These are phyloP conservation scores for Telfairia occidentalis DNA, from an alignment of 331 rosid species.

Conservation along the genomic window DNA sequence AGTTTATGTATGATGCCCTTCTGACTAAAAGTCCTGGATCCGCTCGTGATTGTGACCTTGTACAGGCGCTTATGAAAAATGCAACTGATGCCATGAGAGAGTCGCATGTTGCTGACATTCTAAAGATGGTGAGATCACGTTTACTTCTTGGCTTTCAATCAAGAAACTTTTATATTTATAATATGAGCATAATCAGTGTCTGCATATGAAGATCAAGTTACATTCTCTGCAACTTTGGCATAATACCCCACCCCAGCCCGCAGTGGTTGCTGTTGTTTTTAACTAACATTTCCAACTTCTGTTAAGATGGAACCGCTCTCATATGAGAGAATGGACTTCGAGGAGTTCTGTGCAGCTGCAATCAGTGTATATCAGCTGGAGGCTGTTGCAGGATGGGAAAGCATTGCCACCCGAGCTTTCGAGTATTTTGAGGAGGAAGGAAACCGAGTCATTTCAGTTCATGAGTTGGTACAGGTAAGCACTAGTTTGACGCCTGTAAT, in stretches of 20 bases:
- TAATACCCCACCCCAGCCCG: neutral
- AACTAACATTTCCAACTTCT: neutral
- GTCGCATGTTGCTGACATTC: slow-evolving; percentile 57
- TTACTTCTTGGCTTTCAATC: neutral
- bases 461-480: slow-evolving; percentile 83
- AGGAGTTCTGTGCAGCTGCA: slow-evolving; percentile 92
- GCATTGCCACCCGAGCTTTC: slow-evolving; percentile 56
- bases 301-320: slow-evolving; percentile 73
- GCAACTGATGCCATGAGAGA: slow-evolving; percentile 95
- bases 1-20: no score
- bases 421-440: slow-evolving; percentile 64
- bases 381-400: slow-evolving; percentile 78
- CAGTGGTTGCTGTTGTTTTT: neutral
- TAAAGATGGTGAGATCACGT: slow-evolving; percentile 52
- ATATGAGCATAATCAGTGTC: neutral
- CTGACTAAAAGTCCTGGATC: no score
- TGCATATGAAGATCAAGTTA: neutral
- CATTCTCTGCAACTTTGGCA: neutral
- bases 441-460: slow-evolving; percentile 68
- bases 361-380: slow-evolving; percentile 77
- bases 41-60: no score
- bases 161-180: neutral
- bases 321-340: slow-evolving; percentile 58
- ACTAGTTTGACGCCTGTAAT: neutral
- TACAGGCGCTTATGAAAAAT: slow-evolving; percentile 77